Evolutionary conservation across 1,139 yeast species (phyloP), one percentile per base, ranked within the genome.

Genomic region (Suhomyces bribrorum): DNA sequence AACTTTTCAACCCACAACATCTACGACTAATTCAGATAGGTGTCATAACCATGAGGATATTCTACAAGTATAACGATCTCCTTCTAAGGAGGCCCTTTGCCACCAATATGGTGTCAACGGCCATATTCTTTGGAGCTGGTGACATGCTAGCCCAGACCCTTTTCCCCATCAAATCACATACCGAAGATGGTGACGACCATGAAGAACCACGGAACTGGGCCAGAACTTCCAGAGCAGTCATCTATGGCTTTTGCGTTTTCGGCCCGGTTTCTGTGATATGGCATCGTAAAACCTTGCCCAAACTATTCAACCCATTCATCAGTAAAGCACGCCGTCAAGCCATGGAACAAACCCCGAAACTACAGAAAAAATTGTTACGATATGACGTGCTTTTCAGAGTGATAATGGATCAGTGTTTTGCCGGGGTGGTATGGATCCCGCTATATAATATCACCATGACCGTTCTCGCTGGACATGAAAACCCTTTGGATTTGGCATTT

Each of bases 211-310:
- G 37, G 35, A 79, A 79, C 48, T 52, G 43, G 25, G 49, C 53
- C 9, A 64, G 96, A 40, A 82, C 89, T 0, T 43, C 72, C 3
- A 66, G 96, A 40, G 87, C 95, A 5, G 69, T 78, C 41, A 50
- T 77, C 6, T 89, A 87, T 55, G 97, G 97, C 1, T 75, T 86
- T 0, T 50, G 77, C n/a, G 67, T 88, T 34, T 88, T 88, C 57
- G 83, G 92, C 0, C 90, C 95, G 11, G 63, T 86, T 29, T 87
- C 87, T 15, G 82, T 79, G 39, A 66, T 68, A 40, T 85, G 94
- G 86, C 87, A 83, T 56, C 75, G 75, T 13, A 66, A 61, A 32
- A 62, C 79, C 8, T 62, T 87, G 16, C 79, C 84, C 25, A 62
- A 53, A 26, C 56, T 83, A 8, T 65, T 62, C 36, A 70, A 67